phyloP scores from a whole-genome alignment of 148 eudicot genomes.

The Heliosperma pusillum region DNA sequence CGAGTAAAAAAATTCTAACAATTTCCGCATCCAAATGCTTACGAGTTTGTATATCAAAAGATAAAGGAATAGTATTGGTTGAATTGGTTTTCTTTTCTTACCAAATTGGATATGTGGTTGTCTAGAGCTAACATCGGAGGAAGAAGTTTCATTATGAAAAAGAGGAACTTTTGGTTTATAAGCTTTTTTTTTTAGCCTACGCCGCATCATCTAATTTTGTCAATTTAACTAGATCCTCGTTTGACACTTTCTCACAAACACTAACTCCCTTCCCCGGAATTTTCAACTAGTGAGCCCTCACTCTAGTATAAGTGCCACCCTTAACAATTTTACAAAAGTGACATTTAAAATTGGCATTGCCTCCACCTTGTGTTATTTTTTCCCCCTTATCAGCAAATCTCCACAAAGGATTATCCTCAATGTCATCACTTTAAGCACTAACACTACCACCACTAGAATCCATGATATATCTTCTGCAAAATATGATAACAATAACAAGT shows the following conservation, averaged over 20 bases:
- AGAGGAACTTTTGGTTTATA: not conserved
- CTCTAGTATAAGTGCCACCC: slow-evolving; percentile 13
- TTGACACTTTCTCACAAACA: not conserved
- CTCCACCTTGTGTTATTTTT: not conserved
- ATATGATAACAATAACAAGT: too few relatives aligned
- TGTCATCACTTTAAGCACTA: not conserved
- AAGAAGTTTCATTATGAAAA: not conserved
- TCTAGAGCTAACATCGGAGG: not conserved
- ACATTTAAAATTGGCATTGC: not conserved
- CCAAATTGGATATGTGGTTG: slow-evolving; percentile 2
- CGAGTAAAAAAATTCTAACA: too few relatives aligned
- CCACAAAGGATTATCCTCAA: slow-evolving; percentile 9
- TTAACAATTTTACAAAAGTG: slow-evolving; percentile 1
- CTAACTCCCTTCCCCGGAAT: not conserved
- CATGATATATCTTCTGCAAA: too few relatives aligned
- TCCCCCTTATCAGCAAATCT: slow-evolving; percentile 1
- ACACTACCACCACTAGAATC: too few relatives aligned
- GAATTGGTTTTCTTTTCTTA: not conserved
- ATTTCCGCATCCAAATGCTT: too few relatives aligned
- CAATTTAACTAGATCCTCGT: not conserved
- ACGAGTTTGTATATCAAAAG: too few relatives aligned
- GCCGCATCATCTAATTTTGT: not conserved
- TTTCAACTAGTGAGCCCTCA: not conserved
- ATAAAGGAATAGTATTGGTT: too few relatives aligned
- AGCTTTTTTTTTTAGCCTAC: not conserved